Evolutionary conservation across 23 red algal genomes (phyloP), one percentile per base, ranked within the genome.

Genomic region (Gracilariopsis chorda): DNA sequence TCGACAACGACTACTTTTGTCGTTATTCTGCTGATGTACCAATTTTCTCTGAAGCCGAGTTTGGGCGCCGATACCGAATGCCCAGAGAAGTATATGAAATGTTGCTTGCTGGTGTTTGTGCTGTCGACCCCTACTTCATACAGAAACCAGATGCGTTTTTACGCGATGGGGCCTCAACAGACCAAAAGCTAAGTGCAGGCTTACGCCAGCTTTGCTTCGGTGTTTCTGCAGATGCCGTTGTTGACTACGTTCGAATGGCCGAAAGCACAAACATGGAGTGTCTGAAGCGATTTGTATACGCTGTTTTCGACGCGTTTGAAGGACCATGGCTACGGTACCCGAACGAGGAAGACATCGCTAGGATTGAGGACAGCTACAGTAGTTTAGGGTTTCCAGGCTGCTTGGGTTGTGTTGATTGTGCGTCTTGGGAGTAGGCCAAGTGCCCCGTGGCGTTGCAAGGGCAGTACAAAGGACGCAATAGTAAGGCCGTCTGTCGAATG

Each of bases 391-490:
- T 89, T 67, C 46, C 85, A 2, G 69, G 51, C 1, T 89, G 69
- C 51, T 33, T 77, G 2, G 48, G 69, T 13, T 30, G 34, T 4
- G 2, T 89, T 2, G 68, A 89, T 42, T 89, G 68, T 39, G 36
- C 85, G 1, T 48, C 37, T 24, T 89, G 85, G 85, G 35, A 77
- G 28, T 77, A 49, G 51, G n/a, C 8, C 16, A 80, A 78, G 10
- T 92, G 75, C 55, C 53, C 48, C 6, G 41, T 82, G 20, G 88
- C 52, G 8, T 71, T 13, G 76, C 53, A 92, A 52, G 76, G 60
- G 1, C 51, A 67, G 9, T 82, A 41, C 24, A 80, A 23, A 7
- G 88, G 74, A 41, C 64, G 72, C 11, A 44, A 71, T 0, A 62
- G 59, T 28, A 71, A 65, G n/a, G 75, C 75, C 3, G 69, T 51